Evolutionary conservation across 2,329 filamentous ascomycete genomes (phyloP).

Genomic region (Colletotrichum australisinense): DNA sequence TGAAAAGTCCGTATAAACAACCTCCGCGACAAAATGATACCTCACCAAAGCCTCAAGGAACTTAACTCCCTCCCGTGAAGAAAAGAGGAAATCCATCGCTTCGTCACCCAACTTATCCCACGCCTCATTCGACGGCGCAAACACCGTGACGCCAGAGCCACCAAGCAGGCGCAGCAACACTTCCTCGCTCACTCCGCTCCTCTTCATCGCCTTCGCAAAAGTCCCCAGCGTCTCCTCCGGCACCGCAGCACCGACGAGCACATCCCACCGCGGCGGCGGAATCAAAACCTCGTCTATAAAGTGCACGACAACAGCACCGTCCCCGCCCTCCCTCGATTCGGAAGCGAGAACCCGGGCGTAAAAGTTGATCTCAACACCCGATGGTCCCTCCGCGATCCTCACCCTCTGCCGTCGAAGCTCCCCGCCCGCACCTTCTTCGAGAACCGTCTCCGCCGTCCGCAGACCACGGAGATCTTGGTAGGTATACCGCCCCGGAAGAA

Average conservation of each 20-base stretch:
- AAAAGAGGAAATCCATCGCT: neutral
- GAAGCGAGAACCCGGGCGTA: neutral
- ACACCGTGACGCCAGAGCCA: constrained; percentile 5
- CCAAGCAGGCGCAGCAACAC: too few species aligned
- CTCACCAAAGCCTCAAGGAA: constrained; percentile 8
- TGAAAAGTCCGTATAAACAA: neutral
- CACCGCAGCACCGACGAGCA: constrained; percentile 6
- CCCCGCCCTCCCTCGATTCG: neutral
- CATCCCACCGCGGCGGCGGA: constrained; percentile 20
- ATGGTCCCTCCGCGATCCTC: neutral
- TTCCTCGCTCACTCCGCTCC: neutral
- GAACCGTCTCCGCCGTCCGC: neutral
- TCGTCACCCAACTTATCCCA: constrained; percentile 7
- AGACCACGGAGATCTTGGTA: neutral
- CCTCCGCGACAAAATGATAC: constrained; percentile 12
- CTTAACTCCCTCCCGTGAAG: neutral
- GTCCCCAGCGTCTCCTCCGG: neutral
- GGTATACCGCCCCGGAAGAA: neutral
- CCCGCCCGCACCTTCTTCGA: neutral
- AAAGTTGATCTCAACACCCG: neutral
- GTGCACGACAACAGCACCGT: constrained; percentile 16
- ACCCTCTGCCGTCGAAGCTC: neutral
- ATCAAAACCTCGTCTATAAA: constrained; percentile 28
- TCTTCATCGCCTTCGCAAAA: constrained; percentile 12
- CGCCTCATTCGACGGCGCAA: constrained; percentile 18